Evolutionary conservation across 1,139 yeast genomes (phyloP).

Genomic region (Candida tunisiensis): DNA sequence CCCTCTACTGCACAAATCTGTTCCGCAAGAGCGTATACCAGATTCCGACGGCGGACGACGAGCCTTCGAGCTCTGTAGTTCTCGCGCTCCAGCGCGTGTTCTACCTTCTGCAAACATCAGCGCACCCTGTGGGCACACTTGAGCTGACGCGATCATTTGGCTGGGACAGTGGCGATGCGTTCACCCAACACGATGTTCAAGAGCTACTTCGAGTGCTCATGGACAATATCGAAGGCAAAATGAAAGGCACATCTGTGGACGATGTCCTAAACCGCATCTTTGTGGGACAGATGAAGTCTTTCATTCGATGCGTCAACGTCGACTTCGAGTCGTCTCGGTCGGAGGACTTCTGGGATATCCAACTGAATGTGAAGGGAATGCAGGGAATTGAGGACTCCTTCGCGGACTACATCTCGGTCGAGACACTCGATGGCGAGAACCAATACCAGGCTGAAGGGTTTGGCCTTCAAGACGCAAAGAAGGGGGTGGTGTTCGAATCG

Average conservation of each 20-base stretch:
- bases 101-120: slow-evolving; percentile 57
- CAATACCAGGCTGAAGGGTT: slow-evolving; percentile 86
- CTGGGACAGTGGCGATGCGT: slow-evolving; percentile 93
- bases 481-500: slow-evolving; percentile 82
- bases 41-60: slow-evolving; percentile 60
- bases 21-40: slow-evolving; percentile 79
- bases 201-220: slow-evolving; percentile 88
- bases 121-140: slow-evolving; percentile 63
- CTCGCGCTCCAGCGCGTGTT: slow-evolving; percentile 78
- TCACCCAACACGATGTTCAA: slow-evolving; percentile 96
- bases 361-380: slow-evolving; percentile 80
- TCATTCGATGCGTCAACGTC: slow-evolving; percentile 84
- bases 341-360: slow-evolving; percentile 98
- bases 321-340: slow-evolving; percentile 83
- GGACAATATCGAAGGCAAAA: slow-evolving; percentile 83
- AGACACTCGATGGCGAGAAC: slow-evolving; percentile 84
- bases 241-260: slow-evolving; percentile 82
- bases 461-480: slow-evolving; percentile 92
- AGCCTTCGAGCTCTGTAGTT: slow-evolving; percentile 45
- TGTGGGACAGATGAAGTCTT: slow-evolving; percentile 95
- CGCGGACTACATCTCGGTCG: slow-evolving; percentile 74
- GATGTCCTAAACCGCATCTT: slow-evolving; percentile 65
- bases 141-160: slow-evolving; percentile 89
- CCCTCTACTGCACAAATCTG: slow-evolving; percentile 69
- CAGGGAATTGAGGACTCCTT: slow-evolving; percentile 59